A percentile compares a stretch with the other conserved stretches of the same genome.
Conservation (phyloP, 495 filamentous ascomycete genomes). For the Neurospora sp. region DNA sequence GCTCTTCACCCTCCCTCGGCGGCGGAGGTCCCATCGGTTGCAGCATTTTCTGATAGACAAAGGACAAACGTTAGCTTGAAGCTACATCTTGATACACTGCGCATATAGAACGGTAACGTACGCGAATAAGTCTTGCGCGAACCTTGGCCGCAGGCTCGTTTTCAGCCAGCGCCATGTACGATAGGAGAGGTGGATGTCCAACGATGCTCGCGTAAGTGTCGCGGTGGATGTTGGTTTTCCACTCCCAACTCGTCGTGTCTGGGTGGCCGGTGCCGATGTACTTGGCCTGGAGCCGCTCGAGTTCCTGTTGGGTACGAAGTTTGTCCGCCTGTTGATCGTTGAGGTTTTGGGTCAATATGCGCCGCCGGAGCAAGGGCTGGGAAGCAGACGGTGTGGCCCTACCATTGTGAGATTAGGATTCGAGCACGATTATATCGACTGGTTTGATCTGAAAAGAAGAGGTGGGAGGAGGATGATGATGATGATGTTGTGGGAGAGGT, state of each 20-base stretch:
- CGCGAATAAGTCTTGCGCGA: conserved; percentile 66
- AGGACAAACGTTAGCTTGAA: background rate
- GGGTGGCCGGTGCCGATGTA: conserved; percentile 97
- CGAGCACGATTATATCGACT: background rate
- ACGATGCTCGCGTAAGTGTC: conserved; percentile 76
- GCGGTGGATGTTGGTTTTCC: conserved; percentile 82
- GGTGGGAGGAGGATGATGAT: background rate
- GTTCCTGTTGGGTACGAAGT: conserved; percentile 91
- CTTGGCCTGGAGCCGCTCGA: conserved; percentile 87
- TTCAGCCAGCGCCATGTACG: conserved; percentile 83
- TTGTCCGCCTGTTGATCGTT: conserved; percentile 66
- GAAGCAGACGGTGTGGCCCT: background rate
- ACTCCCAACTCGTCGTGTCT: conserved; percentile 94
- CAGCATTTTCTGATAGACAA: conserved; percentile 61
- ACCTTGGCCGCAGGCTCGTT: conserved; percentile 72
- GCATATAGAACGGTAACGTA: conserved; percentile 11
- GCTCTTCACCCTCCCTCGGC: conserved; percentile 44
- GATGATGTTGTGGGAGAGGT: background rate
- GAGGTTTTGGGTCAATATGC: background rate
- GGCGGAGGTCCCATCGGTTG: conserved; percentile 81
- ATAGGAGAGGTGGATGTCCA: conserved; percentile 78
- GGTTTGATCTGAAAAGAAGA: background rate
- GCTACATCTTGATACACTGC: background rate
- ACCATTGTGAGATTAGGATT: background rate
- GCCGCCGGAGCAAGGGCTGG: background rate